phyloP scores from a whole-genome alignment of 2,329 filamentous ascomycete species.

The Hirsutella rhossiliensis region DNA sequence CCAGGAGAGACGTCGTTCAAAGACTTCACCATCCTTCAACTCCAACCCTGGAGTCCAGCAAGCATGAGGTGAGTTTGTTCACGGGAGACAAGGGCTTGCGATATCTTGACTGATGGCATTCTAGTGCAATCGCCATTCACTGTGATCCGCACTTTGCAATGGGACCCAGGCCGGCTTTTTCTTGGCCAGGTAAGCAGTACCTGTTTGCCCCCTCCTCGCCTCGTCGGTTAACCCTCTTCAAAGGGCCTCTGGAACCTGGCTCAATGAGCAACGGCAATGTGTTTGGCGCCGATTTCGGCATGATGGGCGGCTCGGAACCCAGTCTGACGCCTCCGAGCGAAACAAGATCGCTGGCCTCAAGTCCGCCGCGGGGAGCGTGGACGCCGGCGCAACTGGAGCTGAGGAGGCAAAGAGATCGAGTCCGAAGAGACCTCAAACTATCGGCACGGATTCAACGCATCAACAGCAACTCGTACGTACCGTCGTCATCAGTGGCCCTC shows the following conservation, averaged over 20 bases:
- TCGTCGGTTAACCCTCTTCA: not conserved
- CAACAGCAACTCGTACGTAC: conserved; percentile 32
- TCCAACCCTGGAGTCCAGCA: conserved; percentile 5
- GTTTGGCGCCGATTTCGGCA: conserved; percentile 31
- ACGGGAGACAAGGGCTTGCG: not conserved
- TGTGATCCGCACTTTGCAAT: conserved; percentile 40
- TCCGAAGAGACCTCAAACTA: conserved; percentile 45
- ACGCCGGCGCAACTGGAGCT: conserved; percentile 50
- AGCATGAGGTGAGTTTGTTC: conserved; percentile 23
- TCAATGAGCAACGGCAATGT: conserved; percentile 18
- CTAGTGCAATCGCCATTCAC: conserved; percentile 35
- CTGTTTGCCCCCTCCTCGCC: not conserved
- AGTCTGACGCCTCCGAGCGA: conserved; percentile 38
- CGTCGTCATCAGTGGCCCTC: conserved; percentile 22
- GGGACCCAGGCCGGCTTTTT: conserved; percentile 36
- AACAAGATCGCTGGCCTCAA: conserved; percentile 42
- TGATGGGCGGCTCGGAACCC: conserved; percentile 33
- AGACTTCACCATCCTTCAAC: not conserved
- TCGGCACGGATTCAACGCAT: conserved; percentile 36
- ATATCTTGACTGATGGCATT: not conserved
- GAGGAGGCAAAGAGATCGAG: conserved; percentile 48
- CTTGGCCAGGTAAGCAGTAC: conserved; percentile 32
- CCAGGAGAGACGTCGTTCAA: not conserved
- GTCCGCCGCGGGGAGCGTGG: conserved; percentile 41
- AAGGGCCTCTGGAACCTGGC: conserved; percentile 23